phyloP scores from a whole-genome alignment of 1,139 yeast genomes.

The Yamadazyma atmosphaerica region DNA sequence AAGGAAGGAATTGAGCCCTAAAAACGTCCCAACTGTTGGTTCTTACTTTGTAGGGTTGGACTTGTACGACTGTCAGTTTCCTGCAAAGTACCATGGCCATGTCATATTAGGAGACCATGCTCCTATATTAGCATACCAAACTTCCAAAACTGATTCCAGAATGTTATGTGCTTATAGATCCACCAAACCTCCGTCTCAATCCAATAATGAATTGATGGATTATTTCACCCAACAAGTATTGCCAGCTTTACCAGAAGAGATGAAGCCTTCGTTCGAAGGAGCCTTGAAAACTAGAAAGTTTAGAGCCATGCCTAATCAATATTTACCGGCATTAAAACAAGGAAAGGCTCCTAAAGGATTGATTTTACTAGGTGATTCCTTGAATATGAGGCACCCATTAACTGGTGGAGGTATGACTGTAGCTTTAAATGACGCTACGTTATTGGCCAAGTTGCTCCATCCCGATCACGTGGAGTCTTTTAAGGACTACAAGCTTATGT shows the following conservation, averaged over 20 bases:
- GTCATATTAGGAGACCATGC: slow-evolving; percentile 85
- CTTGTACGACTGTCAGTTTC: slow-evolving; percentile 68
- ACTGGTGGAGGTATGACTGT: slow-evolving; percentile 99
- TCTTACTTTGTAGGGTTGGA: slow-evolving; percentile 89
- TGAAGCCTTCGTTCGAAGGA: slow-evolving; percentile 64
- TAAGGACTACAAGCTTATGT: slow-evolving; percentile 53
- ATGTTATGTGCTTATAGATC: slow-evolving; percentile 87
- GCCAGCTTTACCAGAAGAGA: slow-evolving; percentile 64
- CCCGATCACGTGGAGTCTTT: slow-evolving; percentile 60
- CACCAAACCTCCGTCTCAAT: slow-evolving; percentile 66
- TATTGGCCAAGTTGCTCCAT: slow-evolving; percentile 60
- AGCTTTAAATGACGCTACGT: slow-evolving; percentile 83
- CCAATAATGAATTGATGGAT: slow-evolving; percentile 55
- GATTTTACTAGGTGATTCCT: slow-evolving; percentile 85
- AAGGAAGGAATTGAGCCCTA: slow-evolving; percentile 65
- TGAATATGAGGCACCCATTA: slow-evolving; percentile 96
- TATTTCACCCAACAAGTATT: slow-evolving; percentile 63
- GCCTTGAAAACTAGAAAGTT: slow-evolving; percentile 49
- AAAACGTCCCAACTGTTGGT: slow-evolving; percentile 63
- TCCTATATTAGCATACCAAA: slow-evolving; percentile 86
- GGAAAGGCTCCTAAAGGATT: slow-evolving; percentile 70
- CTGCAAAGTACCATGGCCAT: slow-evolving; percentile 80
- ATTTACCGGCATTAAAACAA: slow-evolving; percentile 69
- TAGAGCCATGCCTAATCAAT: slow-evolving; percentile 94
- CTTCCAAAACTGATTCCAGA: slow-evolving; percentile 79